Evolutionary conservation across 1,284 basidiomycete genomes (phyloP), one percentile per base, ranked within the genome.

Genomic region (Trametes pubescens): DNA sequence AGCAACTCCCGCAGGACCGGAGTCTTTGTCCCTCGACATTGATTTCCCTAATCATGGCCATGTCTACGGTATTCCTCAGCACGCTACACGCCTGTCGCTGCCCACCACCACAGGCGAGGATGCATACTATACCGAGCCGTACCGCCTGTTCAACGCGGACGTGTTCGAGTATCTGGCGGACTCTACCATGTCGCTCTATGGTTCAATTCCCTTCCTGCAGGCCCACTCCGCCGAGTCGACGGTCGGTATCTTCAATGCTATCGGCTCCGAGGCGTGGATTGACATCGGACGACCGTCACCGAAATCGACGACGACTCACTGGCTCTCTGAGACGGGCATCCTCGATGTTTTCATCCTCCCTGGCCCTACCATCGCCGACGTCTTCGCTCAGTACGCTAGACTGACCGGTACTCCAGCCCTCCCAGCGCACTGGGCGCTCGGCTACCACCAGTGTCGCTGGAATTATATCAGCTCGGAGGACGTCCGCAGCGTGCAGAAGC

Each of bases 381-480:
- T 98, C 48, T 96, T 98, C 77, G 84, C 84, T 54, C 95, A 97
- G 74, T 99, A 96, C 75, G 86, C 94, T 0, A 76, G 82, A 24
- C 84, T 99, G 37, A 97, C 96, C 0, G 97, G 98, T 2, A 88
- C 92, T 0, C 89, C 94, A 0, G 89, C 91, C 1, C 82, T 99
- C 18, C 98, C 98, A 0, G 91, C 95, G 4, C 87, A 94, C 53
- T 99, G 95, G 87, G 88, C 95, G 32, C 84, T 98, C 57, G 97
- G 91, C 0, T 97, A 99, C 76, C 97, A 99, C 78, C 97, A 99
- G 76, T 99, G 96, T 77, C 84, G 98, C 51, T 99, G 98, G 98
- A 99, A 99, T 79, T 99, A 99, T 74, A 85, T 98, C 69, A 94
- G 90, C 75, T 91, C 94, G 53, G 88, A 92, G 13, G 98, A 99